These are phyloP conservation scores for Mortierella sp. DNA, from an alignment of 371 early-diverging fungal genomes.

Conservation along the genomic window DNA sequence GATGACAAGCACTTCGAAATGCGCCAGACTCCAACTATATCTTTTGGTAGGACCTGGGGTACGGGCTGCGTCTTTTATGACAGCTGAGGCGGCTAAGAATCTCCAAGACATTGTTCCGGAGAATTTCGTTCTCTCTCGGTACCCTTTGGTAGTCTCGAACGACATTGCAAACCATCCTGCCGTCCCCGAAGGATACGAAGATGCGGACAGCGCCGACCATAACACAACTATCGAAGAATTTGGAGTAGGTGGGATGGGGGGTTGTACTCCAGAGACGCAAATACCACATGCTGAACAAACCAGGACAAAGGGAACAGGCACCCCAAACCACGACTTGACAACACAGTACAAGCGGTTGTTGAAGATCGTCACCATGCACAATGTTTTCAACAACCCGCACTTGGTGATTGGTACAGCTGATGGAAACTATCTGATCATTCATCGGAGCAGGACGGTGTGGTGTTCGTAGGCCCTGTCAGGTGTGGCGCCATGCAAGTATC, in stretches of 20 bases:
- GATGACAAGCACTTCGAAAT: too few species aligned
- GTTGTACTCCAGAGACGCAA: too few species aligned
- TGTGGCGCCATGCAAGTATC: slow-evolving; percentile 12
- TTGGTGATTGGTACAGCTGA: slow-evolving; percentile 18
- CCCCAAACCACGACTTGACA: slow-evolving; percentile 21
- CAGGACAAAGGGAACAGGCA: slow-evolving; percentile 16
- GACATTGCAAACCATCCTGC: slow-evolving; percentile 25
- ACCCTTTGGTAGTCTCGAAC: slow-evolving; percentile 22
- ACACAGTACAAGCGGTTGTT: slow-evolving; percentile 18
- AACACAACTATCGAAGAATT: slow-evolving; percentile 15
- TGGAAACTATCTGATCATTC: slow-evolving; percentile 27
- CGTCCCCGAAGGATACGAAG: slow-evolving; percentile 33
- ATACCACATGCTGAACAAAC: slow-evolving; percentile 26
- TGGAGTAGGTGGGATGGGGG: slow-evolving; percentile 20
- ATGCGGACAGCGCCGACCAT: slow-evolving; percentile 25
- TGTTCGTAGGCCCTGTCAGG: slow-evolving; percentile 17
- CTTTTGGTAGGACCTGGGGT: slow-evolving; percentile 17
- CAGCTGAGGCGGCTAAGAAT: slow-evolving; percentile 18
- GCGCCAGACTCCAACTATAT: too few species aligned
- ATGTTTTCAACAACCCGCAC: slow-evolving; percentile 32
- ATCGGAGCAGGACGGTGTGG: slow-evolving; percentile 10
- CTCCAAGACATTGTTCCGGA: slow-evolving; percentile 20
- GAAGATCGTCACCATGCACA: slow-evolving; percentile 23
- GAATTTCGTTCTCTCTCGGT: slow-evolving; percentile 19
- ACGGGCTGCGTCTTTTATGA: slow-evolving; percentile 21